Base-by-base conservation (phyloP, 2,329 filamentous ascomycete genomes). In the Colletotrichum godetiae region DNA sequence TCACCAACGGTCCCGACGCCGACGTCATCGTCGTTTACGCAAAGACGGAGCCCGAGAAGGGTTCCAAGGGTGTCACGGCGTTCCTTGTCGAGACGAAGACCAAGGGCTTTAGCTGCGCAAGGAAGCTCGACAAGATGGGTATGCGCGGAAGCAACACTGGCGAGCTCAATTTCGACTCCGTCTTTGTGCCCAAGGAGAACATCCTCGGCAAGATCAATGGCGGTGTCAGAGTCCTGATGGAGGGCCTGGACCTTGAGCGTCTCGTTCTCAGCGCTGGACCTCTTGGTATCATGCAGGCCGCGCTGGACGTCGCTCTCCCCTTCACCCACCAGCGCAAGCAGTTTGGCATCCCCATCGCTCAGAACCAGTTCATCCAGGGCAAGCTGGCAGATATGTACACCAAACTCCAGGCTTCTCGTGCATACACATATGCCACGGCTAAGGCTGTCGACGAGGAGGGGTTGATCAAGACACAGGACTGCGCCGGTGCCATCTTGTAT, bases 141-240 rank as follows among this genome's bases (percentile, higher is more conserved):
- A 99, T 99, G 97, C 91, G 97, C 70, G 97, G 97, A 72, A 97
- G 94, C 77, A 98, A 98, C 84, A 98, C 97, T 0, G 97, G 97
- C 78, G 97, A 98, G 83, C 89, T 98, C 29, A 90, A 96, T 68
- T 97, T 98, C 77, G 95, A 98, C 75, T 88, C 92, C 76, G 95
- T 98, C 71, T 98, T 98, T 80, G 95, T 98, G 7, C 95, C 97
- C 4, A 85, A 87, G 10, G 92, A 93, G 78, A 94, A 97, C 81
- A 84, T 98, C 0, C 89, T 99, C 0, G 97, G 97, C 35, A 83
- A 89, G 52, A 80, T 97, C 71, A 93, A 98, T 85, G 91, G 89
- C 65, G 97, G 97, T 75, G 95, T 97, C 31, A 91, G 91, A 75
- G 96, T 99, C 4, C 88, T 99, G 42, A 98, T 99, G 97, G 94